Evolutionary conservation across 768 basidiomycete species (phyloP).

Genomic region (Phaeotremella fagi): DNA sequence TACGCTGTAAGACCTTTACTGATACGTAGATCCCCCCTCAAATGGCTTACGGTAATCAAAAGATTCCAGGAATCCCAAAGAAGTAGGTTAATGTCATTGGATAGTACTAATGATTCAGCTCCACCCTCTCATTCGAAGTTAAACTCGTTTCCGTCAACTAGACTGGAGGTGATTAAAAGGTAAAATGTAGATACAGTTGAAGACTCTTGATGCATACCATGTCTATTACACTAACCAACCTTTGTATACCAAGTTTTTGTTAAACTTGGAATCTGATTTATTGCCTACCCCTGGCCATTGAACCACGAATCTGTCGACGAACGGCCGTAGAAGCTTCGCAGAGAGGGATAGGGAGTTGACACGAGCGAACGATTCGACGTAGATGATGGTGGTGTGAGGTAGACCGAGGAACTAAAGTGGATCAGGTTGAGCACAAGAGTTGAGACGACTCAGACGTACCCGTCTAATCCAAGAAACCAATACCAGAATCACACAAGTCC

Average conservation of each 20-base stretch:
- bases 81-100: conserved; percentile 39
- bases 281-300: conserved; percentile 94
- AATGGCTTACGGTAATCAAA: conserved; percentile 59
- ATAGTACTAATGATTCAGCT: conserved; percentile 47
- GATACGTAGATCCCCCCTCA: conserved; percentile 35
- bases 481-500: conserved; percentile 81
- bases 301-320: conserved; percentile 86
- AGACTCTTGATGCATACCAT: too few species aligned
- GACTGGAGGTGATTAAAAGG: too few species aligned
- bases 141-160: conserved; percentile 45
- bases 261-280: too few species aligned
- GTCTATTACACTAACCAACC: not conserved
- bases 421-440: conserved; percentile 1
- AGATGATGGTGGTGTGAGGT: conserved; percentile 67
- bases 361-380: conserved; percentile 91
- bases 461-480: conserved; percentile 65
- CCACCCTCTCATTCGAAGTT: conserved; percentile 69
- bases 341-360: conserved; percentile 75
- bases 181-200: too few species aligned
- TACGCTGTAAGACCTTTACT: not conserved
- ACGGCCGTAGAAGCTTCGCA: conserved; percentile 69
- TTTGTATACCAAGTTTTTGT: too few species aligned
- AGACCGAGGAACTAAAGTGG: conserved; percentile 65
- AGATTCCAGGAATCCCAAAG: conserved; percentile 61
- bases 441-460: conserved; percentile 52